Conservation (phyloP, 768 basidiomycete species). For the Mycena rosella region DNA sequence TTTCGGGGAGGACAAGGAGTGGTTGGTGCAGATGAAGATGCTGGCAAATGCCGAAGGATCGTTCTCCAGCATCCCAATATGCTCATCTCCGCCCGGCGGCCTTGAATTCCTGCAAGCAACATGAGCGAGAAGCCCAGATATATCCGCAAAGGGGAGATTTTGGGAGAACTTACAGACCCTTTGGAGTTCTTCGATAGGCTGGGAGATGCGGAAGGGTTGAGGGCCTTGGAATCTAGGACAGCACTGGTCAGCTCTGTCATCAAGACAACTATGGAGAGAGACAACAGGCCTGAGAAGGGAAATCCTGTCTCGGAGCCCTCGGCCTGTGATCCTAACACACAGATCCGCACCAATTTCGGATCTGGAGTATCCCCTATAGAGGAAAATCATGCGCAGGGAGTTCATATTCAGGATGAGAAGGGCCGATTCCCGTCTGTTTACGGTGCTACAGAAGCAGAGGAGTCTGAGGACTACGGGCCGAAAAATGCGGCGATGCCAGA, state of each 20-base stretch:
- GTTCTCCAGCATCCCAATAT: not conserved
- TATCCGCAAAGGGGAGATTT: not conserved
- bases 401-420: not conserved
- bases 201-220: not conserved
- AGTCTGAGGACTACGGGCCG: constrained; percentile 1
- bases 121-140: not conserved
- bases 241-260: not conserved
- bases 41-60: not conserved
- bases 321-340: too few species aligned
- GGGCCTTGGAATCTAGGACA: not conserved
- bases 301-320: too few species aligned
- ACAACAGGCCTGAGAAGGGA: not conserved
- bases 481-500: constrained; percentile 4
- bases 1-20: not conserved
- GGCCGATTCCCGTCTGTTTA: not conserved
- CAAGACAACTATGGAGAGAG: not conserved
- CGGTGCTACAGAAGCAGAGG: not conserved
- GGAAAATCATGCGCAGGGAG: too few species aligned
- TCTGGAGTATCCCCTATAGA: too few species aligned
- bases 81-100: not conserved
- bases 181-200: not conserved
- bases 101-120: not conserved
- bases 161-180: not conserved
- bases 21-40: not conserved
- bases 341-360: too few species aligned